Evolutionary conservation across 2,329 filamentous ascomycete species (phyloP).

Genomic region (Rhinocladiella mackenziei): DNA sequence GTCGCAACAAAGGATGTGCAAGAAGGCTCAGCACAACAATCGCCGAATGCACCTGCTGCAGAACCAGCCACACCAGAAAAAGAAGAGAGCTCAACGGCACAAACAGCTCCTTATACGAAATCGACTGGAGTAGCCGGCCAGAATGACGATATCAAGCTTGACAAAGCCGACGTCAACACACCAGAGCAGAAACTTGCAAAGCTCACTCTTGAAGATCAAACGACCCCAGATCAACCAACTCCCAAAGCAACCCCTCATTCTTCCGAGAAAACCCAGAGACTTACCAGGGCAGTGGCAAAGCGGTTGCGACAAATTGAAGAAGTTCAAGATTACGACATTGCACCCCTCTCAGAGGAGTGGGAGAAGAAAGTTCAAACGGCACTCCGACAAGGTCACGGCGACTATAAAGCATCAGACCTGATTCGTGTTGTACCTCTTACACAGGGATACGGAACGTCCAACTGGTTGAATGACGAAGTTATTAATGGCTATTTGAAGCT

Average conservation of each 20-base stretch:
- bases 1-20: too few relatives aligned
- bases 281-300: constrained; percentile 27
- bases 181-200: constrained; percentile 16
- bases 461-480: constrained; percentile 47
- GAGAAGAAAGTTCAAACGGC: constrained; percentile 34
- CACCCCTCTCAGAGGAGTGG: constrained; percentile 37
- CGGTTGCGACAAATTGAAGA: constrained; percentile 23
- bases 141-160: too few relatives aligned
- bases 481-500: constrained; percentile 45
- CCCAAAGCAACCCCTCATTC: constrained; percentile 25
- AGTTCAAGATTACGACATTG: constrained; percentile 34
- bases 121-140: background rate
- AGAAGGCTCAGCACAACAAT: too few relatives aligned
- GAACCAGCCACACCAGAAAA: too few relatives aligned
- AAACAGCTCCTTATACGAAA: background rate
- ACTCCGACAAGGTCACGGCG: constrained; percentile 21
- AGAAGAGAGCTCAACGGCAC: background rate
- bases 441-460: constrained; percentile 17
- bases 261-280: constrained; percentile 16
- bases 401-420: constrained; percentile 23
- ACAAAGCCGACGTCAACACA: constrained; percentile 7
- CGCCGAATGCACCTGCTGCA: too few relatives aligned
- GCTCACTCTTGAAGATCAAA: constrained; percentile 18
- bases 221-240: constrained; percentile 14
- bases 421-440: constrained; percentile 26